Conservation (phyloP, 176 grass and related monocot genomes). For the Bonia amplexicaulis region DNA sequence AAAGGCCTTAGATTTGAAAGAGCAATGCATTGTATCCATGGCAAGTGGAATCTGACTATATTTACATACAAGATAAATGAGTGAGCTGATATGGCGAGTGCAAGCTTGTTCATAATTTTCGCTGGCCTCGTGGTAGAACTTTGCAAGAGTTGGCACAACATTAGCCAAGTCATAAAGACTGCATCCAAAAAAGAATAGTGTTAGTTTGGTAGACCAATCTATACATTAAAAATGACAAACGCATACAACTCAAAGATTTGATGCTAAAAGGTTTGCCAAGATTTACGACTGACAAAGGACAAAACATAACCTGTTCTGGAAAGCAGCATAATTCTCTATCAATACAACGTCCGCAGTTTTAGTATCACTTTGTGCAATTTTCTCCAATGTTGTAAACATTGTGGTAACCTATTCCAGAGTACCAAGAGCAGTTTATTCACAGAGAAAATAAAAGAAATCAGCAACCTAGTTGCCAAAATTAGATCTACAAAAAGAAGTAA, state of each 20-base stretch:
- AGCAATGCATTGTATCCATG: neutral
- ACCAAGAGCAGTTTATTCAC: constrained; percentile 16
- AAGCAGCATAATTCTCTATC: constrained; percentile 95
- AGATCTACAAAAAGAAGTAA: neutral
- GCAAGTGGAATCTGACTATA: constrained; percentile 5
- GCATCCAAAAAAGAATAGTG: constrained; percentile 41
- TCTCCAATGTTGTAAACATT: constrained; percentile 93
- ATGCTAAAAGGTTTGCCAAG: neutral
- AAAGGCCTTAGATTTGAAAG: constrained; percentile 21
- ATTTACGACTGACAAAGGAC: neutral
- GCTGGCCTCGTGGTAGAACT: constrained; percentile 84
- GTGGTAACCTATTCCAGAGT: constrained; percentile 66
- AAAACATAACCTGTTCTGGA: constrained; percentile 80
- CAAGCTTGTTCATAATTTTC: constrained; percentile 94
- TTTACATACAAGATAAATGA: constrained; percentile 86
- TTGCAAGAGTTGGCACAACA: constrained; percentile 77
- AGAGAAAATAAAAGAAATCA: neutral
- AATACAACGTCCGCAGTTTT: constrained; percentile 77
- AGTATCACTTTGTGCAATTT: constrained; percentile 84
- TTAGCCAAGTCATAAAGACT: constrained; percentile 97
- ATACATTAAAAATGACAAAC: constrained; percentile 18
- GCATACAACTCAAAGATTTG: constrained; percentile 1
- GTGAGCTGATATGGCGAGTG: constrained; percentile 77
- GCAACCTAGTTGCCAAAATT: neutral
- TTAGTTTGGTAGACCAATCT: constrained; percentile 22